These are phyloP conservation scores for Russula ochroleuca DNA, from an alignment of 768 basidiomycete species.

Conservation along the genomic window DNA sequence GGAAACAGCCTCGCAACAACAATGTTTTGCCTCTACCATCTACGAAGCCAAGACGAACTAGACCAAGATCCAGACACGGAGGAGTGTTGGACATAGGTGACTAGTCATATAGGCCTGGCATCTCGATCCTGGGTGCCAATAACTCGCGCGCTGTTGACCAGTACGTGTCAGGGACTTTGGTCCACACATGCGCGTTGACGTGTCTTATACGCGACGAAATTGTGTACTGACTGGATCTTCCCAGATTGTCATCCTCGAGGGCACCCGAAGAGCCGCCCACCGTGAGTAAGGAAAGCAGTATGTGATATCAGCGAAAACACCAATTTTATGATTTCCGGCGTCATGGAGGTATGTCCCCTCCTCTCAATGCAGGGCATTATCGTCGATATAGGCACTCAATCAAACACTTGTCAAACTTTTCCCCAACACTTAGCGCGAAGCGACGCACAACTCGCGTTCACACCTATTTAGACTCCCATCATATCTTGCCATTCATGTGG, in stretches of 20 bases:
- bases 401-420: too few species aligned
- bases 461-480: slow-evolving; percentile 79
- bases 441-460: slow-evolving; percentile 74
- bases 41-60: neutral
- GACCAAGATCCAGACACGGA: too few species aligned
- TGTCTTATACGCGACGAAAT: slow-evolving; percentile 7
- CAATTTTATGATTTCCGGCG: slow-evolving; percentile 85
- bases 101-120: slow-evolving; percentile 63
- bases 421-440: slow-evolving; percentile 73
- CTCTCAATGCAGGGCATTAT: neutral
- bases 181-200: slow-evolving; percentile 50
- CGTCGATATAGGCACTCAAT: slow-evolving; percentile 60
- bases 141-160: slow-evolving; percentile 40
- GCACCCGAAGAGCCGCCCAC: slow-evolving; percentile 71
- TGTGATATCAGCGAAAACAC: slow-evolving; percentile 87
- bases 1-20: slow-evolving; percentile 59
- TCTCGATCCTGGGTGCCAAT: slow-evolving; percentile 31
- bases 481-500: slow-evolving; percentile 90
- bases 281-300: slow-evolving; percentile 68
- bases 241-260: slow-evolving; percentile 75
- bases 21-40: slow-evolving; percentile 41
- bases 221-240: neutral
- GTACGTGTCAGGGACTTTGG: slow-evolving; percentile 77
- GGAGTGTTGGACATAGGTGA: slow-evolving; percentile 78
- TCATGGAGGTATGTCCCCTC: slow-evolving; percentile 49